Evolutionary conservation across 768 basidiomycete genomes (phyloP).

Genomic region (Hericium alpestre): DNA sequence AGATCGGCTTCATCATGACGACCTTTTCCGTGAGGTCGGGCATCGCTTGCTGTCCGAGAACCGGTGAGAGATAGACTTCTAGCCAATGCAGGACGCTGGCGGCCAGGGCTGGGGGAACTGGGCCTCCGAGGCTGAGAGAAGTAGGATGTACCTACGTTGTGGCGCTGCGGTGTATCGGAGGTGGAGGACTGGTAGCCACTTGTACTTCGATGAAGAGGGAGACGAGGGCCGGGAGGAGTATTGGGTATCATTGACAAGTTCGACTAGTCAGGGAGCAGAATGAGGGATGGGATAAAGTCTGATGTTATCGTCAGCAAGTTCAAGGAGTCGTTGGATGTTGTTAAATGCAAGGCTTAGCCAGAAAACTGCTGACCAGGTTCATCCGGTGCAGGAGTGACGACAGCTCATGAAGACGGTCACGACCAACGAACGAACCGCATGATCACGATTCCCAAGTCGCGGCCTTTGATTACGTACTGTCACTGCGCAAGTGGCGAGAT

Average conservation of each 20-base stretch:
- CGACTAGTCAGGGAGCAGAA: no score
- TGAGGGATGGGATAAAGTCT: no score
- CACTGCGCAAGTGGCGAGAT: no score
- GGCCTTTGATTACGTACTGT: no score
- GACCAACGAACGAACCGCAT: no score
- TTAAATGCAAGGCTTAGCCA: no score
- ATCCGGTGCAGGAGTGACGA: no score
- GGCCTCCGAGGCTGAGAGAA: slow-evolving; percentile 32
- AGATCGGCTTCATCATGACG: slow-evolving; percentile 17
- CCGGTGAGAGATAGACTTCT: slow-evolving; percentile 44
- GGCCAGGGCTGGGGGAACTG: slow-evolving; percentile 36
- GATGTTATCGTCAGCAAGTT: no score
- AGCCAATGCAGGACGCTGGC: slow-evolving; percentile 29
- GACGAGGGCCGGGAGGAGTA: not conserved
- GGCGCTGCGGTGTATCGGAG: slow-evolving; percentile 49
- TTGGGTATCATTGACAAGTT: not conserved
- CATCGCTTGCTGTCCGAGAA: slow-evolving; percentile 53
- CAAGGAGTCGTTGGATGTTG: no score
- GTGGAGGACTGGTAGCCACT: slow-evolving; percentile 46
- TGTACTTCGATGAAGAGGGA: not conserved
- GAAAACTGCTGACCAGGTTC: no score
- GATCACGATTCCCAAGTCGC: no score
- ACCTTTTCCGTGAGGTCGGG: slow-evolving; percentile 45
- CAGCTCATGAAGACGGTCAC: no score
- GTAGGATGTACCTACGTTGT: slow-evolving; percentile 62